Percentiles rank a stretch among this genome's conserved stretches.
Conservation (phyloP, 768 basidiomycete genomes). For the Filobasidium wieringae region DNA sequence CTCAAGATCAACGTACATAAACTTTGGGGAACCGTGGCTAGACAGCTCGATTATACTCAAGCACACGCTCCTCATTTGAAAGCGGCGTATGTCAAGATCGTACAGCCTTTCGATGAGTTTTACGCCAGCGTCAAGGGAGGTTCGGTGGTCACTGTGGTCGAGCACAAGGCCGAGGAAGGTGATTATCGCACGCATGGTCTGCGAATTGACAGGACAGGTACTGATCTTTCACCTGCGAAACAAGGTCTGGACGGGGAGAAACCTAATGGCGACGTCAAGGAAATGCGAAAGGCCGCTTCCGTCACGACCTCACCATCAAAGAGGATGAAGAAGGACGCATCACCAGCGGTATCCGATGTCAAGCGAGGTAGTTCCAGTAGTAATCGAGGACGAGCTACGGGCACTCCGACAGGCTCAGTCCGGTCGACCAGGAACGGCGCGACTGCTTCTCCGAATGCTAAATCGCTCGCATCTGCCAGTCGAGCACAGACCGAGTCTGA, state of each 20-base stretch:
- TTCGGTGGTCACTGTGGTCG: background rate
- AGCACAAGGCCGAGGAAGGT: background rate
- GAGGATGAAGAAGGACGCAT: background rate
- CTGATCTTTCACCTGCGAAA: no score
- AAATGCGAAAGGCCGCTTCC: no score
- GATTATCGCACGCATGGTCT: background rate
- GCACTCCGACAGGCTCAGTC: no score
- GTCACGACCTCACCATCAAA: no score
- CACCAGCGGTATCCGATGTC: no score
- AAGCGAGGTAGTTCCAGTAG: no score
- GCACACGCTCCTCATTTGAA: slow-evolving; percentile 76
- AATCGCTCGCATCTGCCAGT: background rate
- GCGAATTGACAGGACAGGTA: background rate
- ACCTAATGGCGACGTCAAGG: no score
- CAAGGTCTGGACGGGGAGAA: no score
- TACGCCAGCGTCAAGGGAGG: slow-evolving; percentile 50
- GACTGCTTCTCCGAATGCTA: background rate
- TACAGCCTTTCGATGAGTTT: slow-evolving; percentile 92
- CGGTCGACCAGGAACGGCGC: background rate
- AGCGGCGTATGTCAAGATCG: slow-evolving; percentile 76
- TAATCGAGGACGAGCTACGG: no score
- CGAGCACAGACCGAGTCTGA: background rate
- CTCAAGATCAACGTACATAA: slow-evolving; percentile 65
- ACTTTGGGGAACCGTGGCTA: slow-evolving; percentile 79
- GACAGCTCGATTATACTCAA: slow-evolving; percentile 67